Conservation (phyloP, 352 stramenopile genomes). For the Lagenidium giganteum region DNA sequence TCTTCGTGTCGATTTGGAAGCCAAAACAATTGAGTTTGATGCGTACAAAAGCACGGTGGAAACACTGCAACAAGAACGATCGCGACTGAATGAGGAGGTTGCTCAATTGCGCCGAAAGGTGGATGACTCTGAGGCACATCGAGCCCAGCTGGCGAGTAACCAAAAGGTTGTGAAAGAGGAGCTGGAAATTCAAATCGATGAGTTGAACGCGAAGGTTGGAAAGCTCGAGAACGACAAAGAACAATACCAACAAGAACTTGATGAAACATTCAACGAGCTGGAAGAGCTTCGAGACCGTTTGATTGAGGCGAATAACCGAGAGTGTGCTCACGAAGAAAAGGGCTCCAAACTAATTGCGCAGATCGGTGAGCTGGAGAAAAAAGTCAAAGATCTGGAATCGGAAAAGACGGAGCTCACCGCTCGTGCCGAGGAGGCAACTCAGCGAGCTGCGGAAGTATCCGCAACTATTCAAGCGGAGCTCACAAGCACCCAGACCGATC, state of each 20-base stretch:
- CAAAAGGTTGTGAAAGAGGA: conserved; percentile 48
- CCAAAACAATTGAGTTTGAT: conserved; percentile 53
- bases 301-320: no score
- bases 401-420: conserved; percentile 1
- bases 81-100: conserved; percentile 52
- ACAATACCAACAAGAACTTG: conserved; percentile 1
- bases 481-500: no score
- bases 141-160: conserved; percentile 30
- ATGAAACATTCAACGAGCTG: background rate
- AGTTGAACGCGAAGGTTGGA: no score
- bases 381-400: conserved; percentile 1
- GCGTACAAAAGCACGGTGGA: conserved; percentile 50
- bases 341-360: conserved; percentile 24
- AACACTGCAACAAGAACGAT: conserved; percentile 60
- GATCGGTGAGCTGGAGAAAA: conserved; percentile 7
- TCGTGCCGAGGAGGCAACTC: no score
- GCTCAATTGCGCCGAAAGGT: conserved; percentile 46
- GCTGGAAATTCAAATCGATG: no score
- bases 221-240: background rate
- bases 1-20: conserved; percentile 3
- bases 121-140: conserved; percentile 31
- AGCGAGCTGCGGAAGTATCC: no score
- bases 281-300: background rate
- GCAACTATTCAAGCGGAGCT: no score
- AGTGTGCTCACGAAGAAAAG: background rate